Base-by-base conservation (phyloP, 495 filamentous ascomycete species). In the Penicillium subrubescens region DNA sequence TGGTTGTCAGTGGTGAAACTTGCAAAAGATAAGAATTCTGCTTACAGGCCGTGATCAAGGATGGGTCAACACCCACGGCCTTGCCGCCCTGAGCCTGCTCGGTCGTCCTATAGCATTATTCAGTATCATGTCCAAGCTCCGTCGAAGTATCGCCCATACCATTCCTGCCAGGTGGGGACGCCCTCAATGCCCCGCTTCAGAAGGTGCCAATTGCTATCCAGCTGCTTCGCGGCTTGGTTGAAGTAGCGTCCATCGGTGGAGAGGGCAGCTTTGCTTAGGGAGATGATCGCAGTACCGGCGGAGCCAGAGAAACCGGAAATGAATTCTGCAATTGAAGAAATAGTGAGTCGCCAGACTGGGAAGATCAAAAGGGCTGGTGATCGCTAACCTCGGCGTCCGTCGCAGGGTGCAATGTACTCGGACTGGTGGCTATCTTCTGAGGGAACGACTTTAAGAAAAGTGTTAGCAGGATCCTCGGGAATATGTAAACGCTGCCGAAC, bases 191-290 rank as follows among this genome's bases (percentile, higher is more conserved):
- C 96, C 71, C 94, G 90, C 81, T 97, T 99, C 68, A 99, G 79
- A 12, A 99, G 85, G 43, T 84, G 74, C 96, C 96, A 99, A 75
- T 97, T 97, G 65, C 74, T 82, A 72, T 98, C 96, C 39, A 99
- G 86, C 75, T 99, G 94, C 70, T 95, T 90, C 51, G 88, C 81
- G 52, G 96, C 96, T 77, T 99, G 96, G 79, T 97, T 98, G 83
- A 98, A 98, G 78, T 99, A 99, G 48, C 96, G 90, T 25, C 96
- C 96, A 75, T 99, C 96, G 33, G 96, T 99, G 25, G 94, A 90
- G 43, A 99, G 81, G 21, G 93, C 91, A 1, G 96, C 96, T 76
- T 94, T 93, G 61, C 91, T 89, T 48, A 84, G 82, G 21, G 93
- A 96, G 53, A 99, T 82, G 54, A 98, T 89, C 29, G 94, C 96